These are phyloP conservation scores for Rutidosis leptorrhynchoides DNA, from an alignment of 129 eudicot genomes.

Conservation along the genomic window DNA sequence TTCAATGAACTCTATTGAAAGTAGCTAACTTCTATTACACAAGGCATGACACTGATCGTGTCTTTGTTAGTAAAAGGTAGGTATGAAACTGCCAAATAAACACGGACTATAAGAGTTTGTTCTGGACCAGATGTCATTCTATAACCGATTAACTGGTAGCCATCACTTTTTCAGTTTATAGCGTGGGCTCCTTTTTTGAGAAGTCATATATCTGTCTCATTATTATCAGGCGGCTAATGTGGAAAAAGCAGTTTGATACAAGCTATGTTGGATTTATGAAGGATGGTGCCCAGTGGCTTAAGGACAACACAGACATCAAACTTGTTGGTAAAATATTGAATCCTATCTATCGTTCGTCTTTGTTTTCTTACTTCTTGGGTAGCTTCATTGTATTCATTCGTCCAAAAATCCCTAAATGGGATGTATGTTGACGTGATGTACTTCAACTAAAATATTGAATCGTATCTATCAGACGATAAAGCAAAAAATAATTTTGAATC, in stretches of 20 bases:
- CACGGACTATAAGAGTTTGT: not conserved
- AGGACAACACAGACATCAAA: conserved; percentile 65
- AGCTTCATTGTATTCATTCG: no score
- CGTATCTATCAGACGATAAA: not conserved
- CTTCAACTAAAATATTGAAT: not conserved
- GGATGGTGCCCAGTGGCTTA: conserved; percentile 66
- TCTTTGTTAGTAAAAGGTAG: not conserved
- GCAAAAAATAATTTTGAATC: no score
- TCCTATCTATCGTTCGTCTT: no score
- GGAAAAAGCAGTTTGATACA: conserved; percentile 44
- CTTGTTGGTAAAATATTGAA: conserved; percentile 49
- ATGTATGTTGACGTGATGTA: not conserved
- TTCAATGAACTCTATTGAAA: not conserved
- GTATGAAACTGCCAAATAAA: not conserved
- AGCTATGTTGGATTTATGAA: conserved; percentile 57
- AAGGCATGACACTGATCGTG: not conserved
- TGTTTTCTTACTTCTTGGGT: no score
- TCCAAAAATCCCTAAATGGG: not conserved
- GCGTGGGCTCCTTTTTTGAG: not conserved
- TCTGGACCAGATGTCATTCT: not conserved
- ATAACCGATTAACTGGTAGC: not conserved
- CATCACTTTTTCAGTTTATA: not conserved
- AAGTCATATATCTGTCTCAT: not conserved
- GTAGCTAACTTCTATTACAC: not conserved
- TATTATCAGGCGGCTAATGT: conserved; percentile 50